Conservation (phyloP, 2,329 filamentous ascomycete species). For the Hirsutella minnesotensis region DNA sequence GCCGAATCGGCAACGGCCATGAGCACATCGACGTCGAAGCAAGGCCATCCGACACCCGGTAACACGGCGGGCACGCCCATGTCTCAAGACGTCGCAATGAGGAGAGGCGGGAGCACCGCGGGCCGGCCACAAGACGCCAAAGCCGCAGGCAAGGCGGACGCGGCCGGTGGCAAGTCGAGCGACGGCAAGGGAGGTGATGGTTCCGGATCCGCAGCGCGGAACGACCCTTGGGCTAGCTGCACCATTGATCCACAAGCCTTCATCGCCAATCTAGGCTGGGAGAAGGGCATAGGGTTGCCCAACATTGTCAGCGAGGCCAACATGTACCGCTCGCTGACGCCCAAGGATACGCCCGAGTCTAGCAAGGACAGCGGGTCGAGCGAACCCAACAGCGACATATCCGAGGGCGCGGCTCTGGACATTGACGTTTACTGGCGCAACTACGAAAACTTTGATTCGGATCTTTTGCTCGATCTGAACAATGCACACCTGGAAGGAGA, state of each 20-base stretch:
- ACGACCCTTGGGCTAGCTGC: conserved; percentile 25
- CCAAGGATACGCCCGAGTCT: conserved; percentile 53
- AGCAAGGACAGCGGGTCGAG: conserved; percentile 47
- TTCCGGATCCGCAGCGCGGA: conserved; percentile 6
- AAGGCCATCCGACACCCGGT: conserved; percentile 34
- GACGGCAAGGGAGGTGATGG: conserved; percentile 17
- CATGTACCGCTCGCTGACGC: conserved; percentile 42
- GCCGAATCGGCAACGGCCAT: conserved; percentile 24
- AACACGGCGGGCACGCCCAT: conserved; percentile 34
- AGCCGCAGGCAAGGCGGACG: conserved; percentile 15
- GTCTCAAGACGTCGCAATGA: conserved; percentile 39
- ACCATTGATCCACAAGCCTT: conserved; percentile 39
- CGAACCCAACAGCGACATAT: conserved; percentile 51
- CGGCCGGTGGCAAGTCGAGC: conserved; percentile 13
- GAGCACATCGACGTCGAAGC: conserved; percentile 31
- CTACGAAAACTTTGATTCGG: conserved; percentile 35
- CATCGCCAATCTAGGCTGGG: conserved; percentile 21
- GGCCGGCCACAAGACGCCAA: conserved; percentile 26
- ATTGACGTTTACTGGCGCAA: conserved; percentile 39
- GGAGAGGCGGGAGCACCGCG: conserved; percentile 34
- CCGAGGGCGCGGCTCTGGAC: conserved; percentile 41
- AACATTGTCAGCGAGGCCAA: conserved; percentile 41
- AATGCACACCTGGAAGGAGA: conserved; percentile 14
- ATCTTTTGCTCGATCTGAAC: conserved; percentile 31
- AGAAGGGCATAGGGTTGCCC: conserved; percentile 16